Conservation (phyloP, 2,329 filamentous ascomycete genomes). For the Sphaerulina vaccinii region DNA sequence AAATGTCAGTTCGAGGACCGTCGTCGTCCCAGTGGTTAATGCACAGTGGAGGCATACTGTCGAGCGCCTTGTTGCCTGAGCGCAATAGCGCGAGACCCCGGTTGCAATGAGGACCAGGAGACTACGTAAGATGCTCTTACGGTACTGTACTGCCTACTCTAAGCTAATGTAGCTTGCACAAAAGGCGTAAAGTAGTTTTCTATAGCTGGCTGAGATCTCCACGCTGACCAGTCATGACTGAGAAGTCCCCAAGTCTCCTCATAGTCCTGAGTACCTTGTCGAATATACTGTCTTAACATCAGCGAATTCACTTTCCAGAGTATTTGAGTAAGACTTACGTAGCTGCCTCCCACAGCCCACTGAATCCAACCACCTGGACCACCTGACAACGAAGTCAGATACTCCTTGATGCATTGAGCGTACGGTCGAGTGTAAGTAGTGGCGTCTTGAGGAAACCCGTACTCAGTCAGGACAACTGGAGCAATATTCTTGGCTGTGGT, state of each 20-base stretch:
- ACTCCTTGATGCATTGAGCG: conserved; percentile 52
- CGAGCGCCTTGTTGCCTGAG: too few relatives aligned
- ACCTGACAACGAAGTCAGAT: conserved; percentile 45
- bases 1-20: too few relatives aligned
- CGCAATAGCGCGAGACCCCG: too few relatives aligned
- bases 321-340: conserved; percentile 39
- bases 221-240: conserved; percentile 53
- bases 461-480: conserved; percentile 56
- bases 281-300: conserved; percentile 32
- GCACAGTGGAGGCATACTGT: too few relatives aligned
- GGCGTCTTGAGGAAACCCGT: conserved; percentile 53
- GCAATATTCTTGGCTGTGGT: conserved; percentile 31
- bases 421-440: conserved; percentile 52
- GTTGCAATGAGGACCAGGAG: too few relatives aligned
- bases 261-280: conserved; percentile 2
- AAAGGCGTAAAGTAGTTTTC: conserved; percentile 22
- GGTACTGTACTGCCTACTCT: too few relatives aligned
- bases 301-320: neutral
- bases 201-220: conserved; percentile 22
- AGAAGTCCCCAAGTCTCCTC: conserved; percentile 44
- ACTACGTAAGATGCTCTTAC: too few relatives aligned
- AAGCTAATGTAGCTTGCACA: conserved; percentile 17
- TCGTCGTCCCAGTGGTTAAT: too few relatives aligned
- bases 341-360: conserved; percentile 54
- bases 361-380: conserved; percentile 56